A percentile compares a stretch with the other conserved stretches of the same genome.
These are phyloP conservation scores for Danielia reshetovae DNA, from an alignment of 805 yeast species.

Conservation along the genomic window DNA sequence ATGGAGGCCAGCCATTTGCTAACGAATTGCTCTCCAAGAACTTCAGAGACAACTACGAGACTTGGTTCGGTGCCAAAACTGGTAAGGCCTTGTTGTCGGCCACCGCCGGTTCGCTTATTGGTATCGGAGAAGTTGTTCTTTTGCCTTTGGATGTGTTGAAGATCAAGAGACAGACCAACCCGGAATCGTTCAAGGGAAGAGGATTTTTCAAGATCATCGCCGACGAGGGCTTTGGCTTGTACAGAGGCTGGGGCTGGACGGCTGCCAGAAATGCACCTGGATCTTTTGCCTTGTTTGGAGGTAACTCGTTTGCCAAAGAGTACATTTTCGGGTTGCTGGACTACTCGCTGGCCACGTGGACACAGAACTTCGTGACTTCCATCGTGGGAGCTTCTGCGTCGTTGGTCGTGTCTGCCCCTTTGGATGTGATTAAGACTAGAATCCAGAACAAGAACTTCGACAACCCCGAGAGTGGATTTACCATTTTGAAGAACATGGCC, in stretches of 20 bases:
- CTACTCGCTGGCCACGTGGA: slow-evolving; percentile 89
- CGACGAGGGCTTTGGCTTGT: slow-evolving; percentile 91
- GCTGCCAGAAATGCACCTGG: slow-evolving; percentile 99
- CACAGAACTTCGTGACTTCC: slow-evolving; percentile 90
- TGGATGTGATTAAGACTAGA: slow-evolving; percentile 97
- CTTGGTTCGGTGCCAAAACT: slow-evolving; percentile 82
- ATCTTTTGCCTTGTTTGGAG: slow-evolving; percentile 95
- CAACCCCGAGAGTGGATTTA: slow-evolving; percentile 90
- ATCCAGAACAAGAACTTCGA: slow-evolving; percentile 96
- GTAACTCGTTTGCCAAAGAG: slow-evolving; percentile 98
- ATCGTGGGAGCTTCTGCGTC: slow-evolving; percentile 97
- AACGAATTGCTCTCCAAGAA: slow-evolving; percentile 83
- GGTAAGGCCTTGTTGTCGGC: slow-evolving; percentile 98
- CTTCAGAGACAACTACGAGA: slow-evolving; percentile 67
- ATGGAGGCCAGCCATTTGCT: slow-evolving; percentile 99
- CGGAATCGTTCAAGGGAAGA: slow-evolving; percentile 99
- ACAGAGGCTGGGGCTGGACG: slow-evolving; percentile 99
- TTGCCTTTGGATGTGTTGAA: slow-evolving; percentile 94
- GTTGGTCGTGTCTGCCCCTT: slow-evolving; percentile 92
- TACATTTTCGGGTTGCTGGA: slow-evolving; percentile 83
- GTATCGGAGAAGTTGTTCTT: slow-evolving; percentile 95
- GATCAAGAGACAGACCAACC: slow-evolving; percentile 98
- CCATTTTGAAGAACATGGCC: slow-evolving; percentile 87
- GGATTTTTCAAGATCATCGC: slow-evolving; percentile 81
- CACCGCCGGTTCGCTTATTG: slow-evolving; percentile 94